These are phyloP conservation scores for Pichia sp. DNA, from an alignment of 1,139 yeast genomes.

Conservation along the genomic window DNA sequence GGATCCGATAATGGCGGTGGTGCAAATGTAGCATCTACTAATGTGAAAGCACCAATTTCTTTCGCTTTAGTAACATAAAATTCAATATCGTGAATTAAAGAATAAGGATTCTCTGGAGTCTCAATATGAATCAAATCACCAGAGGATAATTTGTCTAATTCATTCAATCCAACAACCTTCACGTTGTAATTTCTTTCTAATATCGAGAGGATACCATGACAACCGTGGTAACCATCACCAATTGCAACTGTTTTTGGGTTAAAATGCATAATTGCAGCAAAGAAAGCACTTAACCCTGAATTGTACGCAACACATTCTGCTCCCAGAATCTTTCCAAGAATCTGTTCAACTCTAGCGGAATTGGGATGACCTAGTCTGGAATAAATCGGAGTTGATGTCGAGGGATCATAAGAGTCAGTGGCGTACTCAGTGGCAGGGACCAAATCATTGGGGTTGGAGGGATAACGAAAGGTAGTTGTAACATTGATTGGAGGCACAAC, in stretches of 20 bases:
- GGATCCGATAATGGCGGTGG: slow-evolving; percentile 86
- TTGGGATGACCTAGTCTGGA: slow-evolving; percentile 73
- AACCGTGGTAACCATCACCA: slow-evolving; percentile 83
- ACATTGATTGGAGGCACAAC: slow-evolving; percentile 78
- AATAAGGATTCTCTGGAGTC: slow-evolving; percentile 82
- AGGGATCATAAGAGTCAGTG: slow-evolving; percentile 23
- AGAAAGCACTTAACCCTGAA: slow-evolving; percentile 76
- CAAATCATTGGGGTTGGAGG: slow-evolving; percentile 44
- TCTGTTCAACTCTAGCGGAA: slow-evolving; percentile 56
- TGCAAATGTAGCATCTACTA: slow-evolving; percentile 89
- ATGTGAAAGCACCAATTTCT: slow-evolving; percentile 56
- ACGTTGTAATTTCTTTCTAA: slow-evolving; percentile 54
- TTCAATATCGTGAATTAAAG: slow-evolving; percentile 51
- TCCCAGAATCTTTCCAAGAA: slow-evolving; percentile 50
- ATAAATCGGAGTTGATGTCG: slow-evolving; percentile 36
- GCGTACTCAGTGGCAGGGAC: slow-evolving; percentile 30
- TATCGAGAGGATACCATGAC: slow-evolving; percentile 59
- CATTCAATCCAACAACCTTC: slow-evolving; percentile 44
- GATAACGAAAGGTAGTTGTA: slow-evolving; percentile 68
- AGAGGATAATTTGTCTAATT: slow-evolving; percentile 36
- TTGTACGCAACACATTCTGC: slow-evolving; percentile 58
- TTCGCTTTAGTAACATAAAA: slow-evolving; percentile 65
- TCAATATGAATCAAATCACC: slow-evolving; percentile 84
- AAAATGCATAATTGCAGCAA: slow-evolving; percentile 60
- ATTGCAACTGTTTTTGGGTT: slow-evolving; percentile 72